Percentiles rank a stretch among this genome's conserved stretches.
Conservation (phyloP, 495 filamentous ascomycete species). For the Ascodesmis nigricans region DNA sequence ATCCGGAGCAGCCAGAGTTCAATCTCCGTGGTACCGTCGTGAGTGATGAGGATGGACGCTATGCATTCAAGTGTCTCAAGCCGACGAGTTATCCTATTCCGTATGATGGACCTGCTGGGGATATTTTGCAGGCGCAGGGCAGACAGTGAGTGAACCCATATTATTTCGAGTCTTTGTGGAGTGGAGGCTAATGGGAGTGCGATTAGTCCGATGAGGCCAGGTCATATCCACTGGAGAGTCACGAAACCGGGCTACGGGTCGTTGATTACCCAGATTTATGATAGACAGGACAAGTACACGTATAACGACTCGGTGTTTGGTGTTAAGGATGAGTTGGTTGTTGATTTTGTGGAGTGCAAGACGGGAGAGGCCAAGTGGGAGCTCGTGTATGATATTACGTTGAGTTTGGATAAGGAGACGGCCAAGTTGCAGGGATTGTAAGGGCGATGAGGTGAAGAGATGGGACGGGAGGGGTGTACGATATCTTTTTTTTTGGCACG, state of each 20-base stretch:
- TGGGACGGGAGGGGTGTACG: too few species aligned
- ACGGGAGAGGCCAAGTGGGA: conserved; percentile 47
- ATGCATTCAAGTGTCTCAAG: conserved; percentile 43
- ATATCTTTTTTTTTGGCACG: too few species aligned
- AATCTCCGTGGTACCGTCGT: conserved; percentile 52
- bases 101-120: conserved; percentile 36
- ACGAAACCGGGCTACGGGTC: conserved; percentile 26
- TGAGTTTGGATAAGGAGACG: conserved; percentile 15
- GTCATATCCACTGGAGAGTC: conserved; percentile 69
- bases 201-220: conserved; percentile 58
- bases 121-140: conserved; percentile 22
- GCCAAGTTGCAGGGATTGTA: too few species aligned
- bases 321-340: conserved; percentile 50
- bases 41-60: conserved; percentile 41
- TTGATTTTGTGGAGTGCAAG: conserved; percentile 38
- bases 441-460: too few species aligned
- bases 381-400: conserved; percentile 38
- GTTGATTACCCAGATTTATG: conserved; percentile 54
- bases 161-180: conserved; percentile 1
- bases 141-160: conserved; percentile 1
- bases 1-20: conserved; percentile 44
- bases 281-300: conserved; percentile 38
- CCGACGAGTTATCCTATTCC: conserved; percentile 56
- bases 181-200: conserved; percentile 30
- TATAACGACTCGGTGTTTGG: conserved; percentile 51